Base-by-base conservation (phyloP, 306 rosid species). In the Albizia julibrissin region DNA sequence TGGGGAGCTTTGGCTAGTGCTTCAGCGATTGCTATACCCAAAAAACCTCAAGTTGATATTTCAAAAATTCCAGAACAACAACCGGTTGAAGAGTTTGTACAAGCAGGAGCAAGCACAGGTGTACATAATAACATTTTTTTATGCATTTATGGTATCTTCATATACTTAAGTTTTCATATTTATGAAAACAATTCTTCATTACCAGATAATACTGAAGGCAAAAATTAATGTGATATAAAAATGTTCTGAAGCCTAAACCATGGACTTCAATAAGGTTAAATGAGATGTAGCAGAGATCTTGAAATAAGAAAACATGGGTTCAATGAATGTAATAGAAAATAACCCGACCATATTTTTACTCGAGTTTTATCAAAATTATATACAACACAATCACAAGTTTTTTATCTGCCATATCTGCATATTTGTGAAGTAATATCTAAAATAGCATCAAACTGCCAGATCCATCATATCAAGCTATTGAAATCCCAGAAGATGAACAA, bases 361-460 rank as follows among this genome's bases (percentile, higher is more conserved):
- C 12, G 43, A 49, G 21, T 4, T 47, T 62, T 31, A 29, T 76
- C 71, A 27, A 29, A 14, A 27, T 64, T 5, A 31, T 18, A 33
- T 33, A 18, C 5, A 66, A 16, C 43, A 33, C 11, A 31, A 11
- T 69, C 10, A 40, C 50, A 69, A 21, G 2, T 37, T 3, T 70
- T 70, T 13, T 22, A 44, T 4, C 8, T 18, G 44, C 31, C 44
- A 10, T n/a, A 33, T 33, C 37, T 33, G 37, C 37, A 33, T 33
- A 33, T 33, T 52, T 59, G 69, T 84, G 37, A 76, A 44, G 67
- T 77, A 64, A 14, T 74, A 19, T 59, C 72, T 62, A 33, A 58
- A 33, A 33, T 29, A 44, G 5, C 49, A 24, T 15, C 52, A 33
- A 43, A 81, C 31, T 62, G 12, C 61, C 72, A 62, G 84, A 58